Evolutionary conservation across 2,329 filamentous ascomycete genomes (phyloP), one percentile per base, ranked within the genome.

Genomic region (Dothideomycetes sp.): DNA sequence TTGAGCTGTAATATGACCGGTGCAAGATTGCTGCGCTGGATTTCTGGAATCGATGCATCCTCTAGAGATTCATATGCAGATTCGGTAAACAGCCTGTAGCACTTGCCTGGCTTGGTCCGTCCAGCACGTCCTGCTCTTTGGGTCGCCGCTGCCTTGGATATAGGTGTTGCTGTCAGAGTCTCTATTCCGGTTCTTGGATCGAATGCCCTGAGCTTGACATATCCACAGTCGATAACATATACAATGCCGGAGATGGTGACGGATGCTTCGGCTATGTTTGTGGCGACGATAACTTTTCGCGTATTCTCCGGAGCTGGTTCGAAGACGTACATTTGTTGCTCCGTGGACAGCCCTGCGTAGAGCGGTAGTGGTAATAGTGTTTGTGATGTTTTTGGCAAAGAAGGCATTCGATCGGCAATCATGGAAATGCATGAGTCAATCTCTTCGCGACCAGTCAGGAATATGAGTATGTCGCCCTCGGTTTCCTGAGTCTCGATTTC

Each of bases 231-330:
- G 36, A 96, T 67, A 4, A 98, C 89, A 53, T 85, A 94, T 40
- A 87, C 79, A 44, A 96, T 88, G 3, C 86, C 87, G 38, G 91
- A 81, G 41, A 96, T 93, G 12, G 91, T 96, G 32, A 98, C 82
- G 2, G 86, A 94, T 4, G 91, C 89, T 65, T 98, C 91, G 10
- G 91, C 87, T 47, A 96, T 95, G 56, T 96, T 96, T 43, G 91
- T 96, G 3, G 85, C 82, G 48, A 95, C 80, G 27, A 98, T 84
- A 30, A 95, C 83, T 56, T 96, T 96, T 31, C 91, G 75, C 1
- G 80, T 88, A 43, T 88, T 81, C 45, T 84, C 79, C 0, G 84
- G 78, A 2, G 87, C 68, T 39, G 82, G 78, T 51, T 94, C 86
- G 56, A 96, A 96, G 31, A 96, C 82, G 48, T 88, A 88, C 77